Evolutionary conservation across 768 basidiomycete genomes (phyloP).

Genomic region (Amanita polypyramis): DNA sequence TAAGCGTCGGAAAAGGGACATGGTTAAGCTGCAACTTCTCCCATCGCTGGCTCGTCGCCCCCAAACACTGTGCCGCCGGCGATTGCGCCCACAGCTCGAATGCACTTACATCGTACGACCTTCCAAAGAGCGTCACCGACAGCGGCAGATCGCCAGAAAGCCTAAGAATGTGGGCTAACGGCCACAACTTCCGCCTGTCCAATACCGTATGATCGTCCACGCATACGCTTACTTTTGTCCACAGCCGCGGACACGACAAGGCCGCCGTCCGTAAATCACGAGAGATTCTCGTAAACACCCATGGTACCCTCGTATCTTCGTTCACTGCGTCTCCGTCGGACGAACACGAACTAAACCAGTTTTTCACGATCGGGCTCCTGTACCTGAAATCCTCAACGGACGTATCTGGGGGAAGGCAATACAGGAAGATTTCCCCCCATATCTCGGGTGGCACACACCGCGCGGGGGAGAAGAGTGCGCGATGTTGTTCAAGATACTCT

Average conservation of each 20-base stretch:
- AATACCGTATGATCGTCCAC: conserved; percentile 5
- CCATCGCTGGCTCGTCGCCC: conserved; percentile 1
- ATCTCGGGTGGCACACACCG: conserved; percentile 3
- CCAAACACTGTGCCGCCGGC: conserved; percentile 1
- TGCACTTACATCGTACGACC: conserved; percentile 1
- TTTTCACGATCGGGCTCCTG: neutral
- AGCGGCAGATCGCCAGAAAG: neutral
- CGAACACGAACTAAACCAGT: neutral
- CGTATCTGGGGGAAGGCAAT: neutral
- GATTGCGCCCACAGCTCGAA: conserved; percentile 4
- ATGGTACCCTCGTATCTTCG: neutral
- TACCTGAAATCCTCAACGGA: neutral
- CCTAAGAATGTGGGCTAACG: neutral
- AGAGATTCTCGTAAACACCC: conserved; percentile 7
- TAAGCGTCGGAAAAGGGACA: neutral
- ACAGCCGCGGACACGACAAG: conserved; percentile 2
- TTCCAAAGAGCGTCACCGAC: conserved; percentile 2
- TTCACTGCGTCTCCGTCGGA: neutral
- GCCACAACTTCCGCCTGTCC: conserved; percentile 4
- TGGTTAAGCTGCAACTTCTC: conserved; percentile 2
- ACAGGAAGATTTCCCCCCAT: conserved; percentile 5
- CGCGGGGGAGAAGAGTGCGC: neutral
- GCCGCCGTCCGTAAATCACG: neutral
- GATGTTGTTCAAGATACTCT: conserved; percentile 2
- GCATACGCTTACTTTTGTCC: conserved; percentile 5